Base-by-base conservation (phyloP, 1,139 yeast species). In the Suhomyces coccinellae region DNA sequence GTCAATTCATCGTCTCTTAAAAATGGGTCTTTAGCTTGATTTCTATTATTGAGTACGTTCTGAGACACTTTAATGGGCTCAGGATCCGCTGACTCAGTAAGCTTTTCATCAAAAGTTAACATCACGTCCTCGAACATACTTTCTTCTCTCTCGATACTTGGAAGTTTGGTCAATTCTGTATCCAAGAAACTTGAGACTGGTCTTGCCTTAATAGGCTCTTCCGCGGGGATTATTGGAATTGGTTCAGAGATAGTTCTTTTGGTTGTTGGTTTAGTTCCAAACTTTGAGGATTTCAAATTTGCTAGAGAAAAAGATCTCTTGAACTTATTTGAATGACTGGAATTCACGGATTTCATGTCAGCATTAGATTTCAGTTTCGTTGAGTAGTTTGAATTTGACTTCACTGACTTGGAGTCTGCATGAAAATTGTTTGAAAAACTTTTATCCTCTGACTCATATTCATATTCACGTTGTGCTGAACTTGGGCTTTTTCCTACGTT, bases 1-100 rank as follows among this genome's bases (percentile, higher is more conserved):
- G 76, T 69, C 46, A 74, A 65, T 50, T 74, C 79, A 48, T 73
- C 79, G 55, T 74, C 79, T 43, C 61, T 63, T 46, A 74, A 62
- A 48, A 71, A 67, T 30, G 73, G 73, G 29, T 65, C 69, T 33
- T 58, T 62, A n/a, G 58, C 30, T 11, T 40, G 20, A 6, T 36
- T 12, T 3, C 46, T 32, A 10, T 42, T n/a, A 14, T 20, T 31
- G 5, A 16, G 16, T 3, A 31, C n/a, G 8, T 13, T 26, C 17
- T 17, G 29, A 6, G 34, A n/a, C 3, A 28, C 13, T 10, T 13
- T 8, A 5, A 38, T 33, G 10, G 27, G 38, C 12, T 26, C 35
- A 11, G 22, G 12, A 5, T 32, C 40, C 11, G 37, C 47, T 15
- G 29, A 38, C 29, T 40, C 47, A 16, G 41, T 38, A 15, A 45